phyloP scores from a whole-genome alignment of 169 alveolate genomes.

The Plasmodium billcollinsi region DNA sequence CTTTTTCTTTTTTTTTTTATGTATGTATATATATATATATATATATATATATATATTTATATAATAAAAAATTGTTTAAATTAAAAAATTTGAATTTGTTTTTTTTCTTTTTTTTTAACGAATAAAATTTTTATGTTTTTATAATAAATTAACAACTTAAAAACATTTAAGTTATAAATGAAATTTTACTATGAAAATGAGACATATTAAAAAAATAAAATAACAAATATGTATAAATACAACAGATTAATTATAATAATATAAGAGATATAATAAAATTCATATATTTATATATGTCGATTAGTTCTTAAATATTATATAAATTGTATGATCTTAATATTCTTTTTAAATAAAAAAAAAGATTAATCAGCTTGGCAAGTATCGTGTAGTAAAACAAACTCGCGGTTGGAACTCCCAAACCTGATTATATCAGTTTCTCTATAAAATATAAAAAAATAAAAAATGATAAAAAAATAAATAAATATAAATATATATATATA shows the following conservation, averaged over 20 bases:
- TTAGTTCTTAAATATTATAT: too few relatives aligned
- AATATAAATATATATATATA: not conserved
- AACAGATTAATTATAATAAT: too few relatives aligned
- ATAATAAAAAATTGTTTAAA: not conserved
- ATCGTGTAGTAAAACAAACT: conserved; percentile 57
- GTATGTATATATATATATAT: not conserved
- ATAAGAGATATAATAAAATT: too few relatives aligned
- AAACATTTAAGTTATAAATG: conserved; percentile 8
- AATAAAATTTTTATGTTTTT: not conserved
- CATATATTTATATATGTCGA: too few relatives aligned
- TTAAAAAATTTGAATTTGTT: conserved; percentile 1
- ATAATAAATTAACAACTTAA: not conserved
- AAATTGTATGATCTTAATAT: too few relatives aligned
- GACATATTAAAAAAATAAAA: not conserved
- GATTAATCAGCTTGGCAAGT: not conserved
- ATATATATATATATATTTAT: not conserved
- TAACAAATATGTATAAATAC: too few relatives aligned
- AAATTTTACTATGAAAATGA: not conserved
- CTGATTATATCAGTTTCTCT: conserved; percentile 54
- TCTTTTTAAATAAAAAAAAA: conserved; percentile 3
- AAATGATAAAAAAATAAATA: not conserved
- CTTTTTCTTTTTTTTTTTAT: not conserved
- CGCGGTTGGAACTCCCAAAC: conserved; percentile 65
- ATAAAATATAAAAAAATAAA: not conserved
- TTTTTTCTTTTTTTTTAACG: not conserved